Percentiles rank a stretch among this genome's conserved stretches.
phyloP scores from a whole-genome alignment of 768 basidiomycete genomes.

The Podaxis rugospora region DNA sequence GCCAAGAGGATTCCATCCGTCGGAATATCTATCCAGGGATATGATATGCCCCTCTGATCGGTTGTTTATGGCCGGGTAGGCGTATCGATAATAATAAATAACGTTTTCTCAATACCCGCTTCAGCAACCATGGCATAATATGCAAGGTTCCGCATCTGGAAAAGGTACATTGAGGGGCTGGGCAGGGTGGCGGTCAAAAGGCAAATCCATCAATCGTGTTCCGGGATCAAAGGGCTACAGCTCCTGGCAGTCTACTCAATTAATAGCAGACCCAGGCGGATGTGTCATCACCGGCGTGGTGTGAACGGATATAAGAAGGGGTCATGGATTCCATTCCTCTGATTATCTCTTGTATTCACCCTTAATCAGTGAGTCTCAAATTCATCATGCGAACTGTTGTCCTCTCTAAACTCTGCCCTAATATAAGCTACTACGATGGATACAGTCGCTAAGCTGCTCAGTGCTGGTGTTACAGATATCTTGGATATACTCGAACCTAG shows the following conservation, averaged over 20 bases:
- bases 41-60: slow-evolving; percentile 21
- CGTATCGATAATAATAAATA: neutral
- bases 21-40: slow-evolving; percentile 46
- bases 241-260: neutral
- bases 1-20: slow-evolving; percentile 46
- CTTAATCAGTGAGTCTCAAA: neutral
- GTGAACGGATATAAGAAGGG: neutral
- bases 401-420: neutral
- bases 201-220: neutral
- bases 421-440: neutral
- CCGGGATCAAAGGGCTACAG: neutral
- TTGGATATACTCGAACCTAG: slow-evolving; percentile 3
- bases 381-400: neutral
- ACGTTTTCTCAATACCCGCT: neutral
- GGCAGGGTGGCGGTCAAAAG: no score
- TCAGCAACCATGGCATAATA: neutral
- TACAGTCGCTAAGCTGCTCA: neutral
- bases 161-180: no score
- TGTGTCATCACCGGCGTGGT: neutral
- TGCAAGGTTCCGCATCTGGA: neutral
- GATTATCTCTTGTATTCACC: neutral
- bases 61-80: neutral
- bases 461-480: neutral
- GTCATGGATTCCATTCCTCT: neutral
- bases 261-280: no score